Conservation (phyloP, 192 early-diverging fungal genomes). For the Coemansia sp. region DNA sequence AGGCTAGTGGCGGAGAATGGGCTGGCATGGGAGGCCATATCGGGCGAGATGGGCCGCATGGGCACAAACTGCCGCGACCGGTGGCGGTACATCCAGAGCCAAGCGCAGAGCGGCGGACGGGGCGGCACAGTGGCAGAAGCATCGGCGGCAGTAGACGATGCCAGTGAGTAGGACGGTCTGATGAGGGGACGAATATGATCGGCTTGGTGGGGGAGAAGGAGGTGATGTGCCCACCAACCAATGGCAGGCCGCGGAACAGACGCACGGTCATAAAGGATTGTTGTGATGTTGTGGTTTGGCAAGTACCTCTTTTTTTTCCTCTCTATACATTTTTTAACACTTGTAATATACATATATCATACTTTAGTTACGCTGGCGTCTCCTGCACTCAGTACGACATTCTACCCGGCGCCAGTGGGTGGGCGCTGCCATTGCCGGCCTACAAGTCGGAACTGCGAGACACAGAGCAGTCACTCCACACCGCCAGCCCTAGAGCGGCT, state of each 20-base stretch:
- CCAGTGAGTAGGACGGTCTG: neutral
- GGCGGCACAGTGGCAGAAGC: neutral
- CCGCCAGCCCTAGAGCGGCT: conserved; percentile 8
- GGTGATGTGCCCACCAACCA: neutral
- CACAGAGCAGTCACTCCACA: neutral
- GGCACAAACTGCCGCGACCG: conserved; percentile 56
- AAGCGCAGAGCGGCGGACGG: neutral
- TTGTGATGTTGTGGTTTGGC: neutral
- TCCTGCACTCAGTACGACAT: conserved; percentile 8
- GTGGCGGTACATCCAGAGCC: conserved; percentile 52
- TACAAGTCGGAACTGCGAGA: conserved; percentile 5
- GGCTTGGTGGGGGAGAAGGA: neutral
- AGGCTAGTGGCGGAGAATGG: conserved; percentile 47
- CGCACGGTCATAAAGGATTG: neutral
- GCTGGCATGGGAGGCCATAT: conserved; percentile 50
- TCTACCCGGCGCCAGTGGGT: neutral
- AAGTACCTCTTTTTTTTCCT: neutral
- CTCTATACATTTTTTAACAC: neutral
- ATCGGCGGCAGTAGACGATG: neutral
- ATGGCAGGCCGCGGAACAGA: neutral
- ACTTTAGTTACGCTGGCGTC: conserved; percentile 8
- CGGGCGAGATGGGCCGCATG: conserved; percentile 43
- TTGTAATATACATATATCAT: conserved; percentile 3
- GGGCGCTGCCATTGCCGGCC: neutral
- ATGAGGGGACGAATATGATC: neutral